These are phyloP conservation scores for Selaginella moellendorffii DNA, from an alignment of 75 land plant genomes.

Conservation along the genomic window DNA sequence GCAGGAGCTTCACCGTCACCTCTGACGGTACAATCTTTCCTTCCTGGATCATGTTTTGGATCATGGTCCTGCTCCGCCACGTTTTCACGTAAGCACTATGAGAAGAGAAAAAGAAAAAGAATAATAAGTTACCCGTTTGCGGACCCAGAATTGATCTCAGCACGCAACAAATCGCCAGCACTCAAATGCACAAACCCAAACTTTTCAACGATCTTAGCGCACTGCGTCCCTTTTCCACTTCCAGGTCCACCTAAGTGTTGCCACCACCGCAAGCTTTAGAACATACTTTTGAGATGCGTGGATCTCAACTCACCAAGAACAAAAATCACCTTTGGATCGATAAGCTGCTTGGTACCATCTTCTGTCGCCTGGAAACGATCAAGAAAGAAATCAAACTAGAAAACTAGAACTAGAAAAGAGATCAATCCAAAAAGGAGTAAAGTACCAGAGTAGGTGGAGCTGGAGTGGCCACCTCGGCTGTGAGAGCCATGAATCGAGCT, in stretches of 20 bases:
- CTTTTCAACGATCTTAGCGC: constrained; percentile 61
- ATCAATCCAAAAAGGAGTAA: neutral
- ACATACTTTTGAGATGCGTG: neutral
- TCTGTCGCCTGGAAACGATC: neutral
- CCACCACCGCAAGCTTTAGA: too few relatives aligned
- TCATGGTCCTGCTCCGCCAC: constrained; percentile 86
- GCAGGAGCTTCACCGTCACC: constrained; percentile 82
- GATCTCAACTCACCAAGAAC: constrained; percentile 10
- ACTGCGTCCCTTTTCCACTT: constrained; percentile 88
- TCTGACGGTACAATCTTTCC: constrained; percentile 93
- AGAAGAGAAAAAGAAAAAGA: too few relatives aligned
- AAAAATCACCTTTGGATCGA: constrained; percentile 6
- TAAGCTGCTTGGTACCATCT: too few relatives aligned
- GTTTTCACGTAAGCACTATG: too few relatives aligned
- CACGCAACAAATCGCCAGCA: constrained; percentile 83
- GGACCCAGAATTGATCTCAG: constrained; percentile 74
- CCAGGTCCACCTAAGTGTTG: constrained; percentile 90
- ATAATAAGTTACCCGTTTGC: constrained; percentile 88
- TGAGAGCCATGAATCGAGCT: constrained; percentile 1
- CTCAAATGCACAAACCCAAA: constrained; percentile 79
- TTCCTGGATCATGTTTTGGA: constrained; percentile 81
- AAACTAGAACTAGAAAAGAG: neutral
- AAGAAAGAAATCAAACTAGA: neutral
- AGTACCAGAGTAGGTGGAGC: neutral
- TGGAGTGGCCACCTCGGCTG: neutral